Base-by-base conservation (phyloP, 306 rosid species). In the Vigna nakashimae region DNA sequence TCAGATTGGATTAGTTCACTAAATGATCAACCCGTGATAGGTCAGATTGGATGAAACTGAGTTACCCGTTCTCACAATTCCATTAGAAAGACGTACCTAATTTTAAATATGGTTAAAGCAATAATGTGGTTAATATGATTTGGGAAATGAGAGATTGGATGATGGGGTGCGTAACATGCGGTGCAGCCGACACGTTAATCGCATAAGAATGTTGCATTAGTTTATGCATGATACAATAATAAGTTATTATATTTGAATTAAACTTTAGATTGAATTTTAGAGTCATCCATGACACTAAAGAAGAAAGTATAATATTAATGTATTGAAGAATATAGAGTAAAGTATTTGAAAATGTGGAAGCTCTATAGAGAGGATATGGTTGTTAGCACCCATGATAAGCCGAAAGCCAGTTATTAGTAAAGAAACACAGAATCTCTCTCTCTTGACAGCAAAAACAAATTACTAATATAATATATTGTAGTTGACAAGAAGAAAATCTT, bases 241-340 rank as follows among this genome's bases (percentile, higher is more conserved):
- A 70, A 71, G 78, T 52, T 8, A 71, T 52, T 8, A 71, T 30
- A 30, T 30, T 83, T 66, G 57, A 65, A 77, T 70, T 67, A 20
- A 1, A 82, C 78, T 73, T 67, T 77, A 71, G 49, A 6, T 13
- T n/a, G 68, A 67, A 80, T 80, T 71, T 57, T 60, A 70, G 83
- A 80, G 80, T 82, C 90, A 85, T 83, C 75, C 82, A 84, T 77
- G 85, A 79, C 87, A 84, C 70, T 73, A 79, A 74, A 75, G 81
- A 34, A 34, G 38, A 76, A 82, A 49, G 62, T 70, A 45, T 18
- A 67, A 32, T 69, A 69, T 46, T 49, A 9, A 22, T 16, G 82
- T 18, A 78, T 80, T 83, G 28, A 1, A 26, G 28, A 26, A 26
- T 26, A 26, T 26, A 26, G 28, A 26, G 71, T 69, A 65, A 76